phyloP scores from a whole-genome alignment of 768 basidiomycete species.

The Termitomyces sp. region DNA sequence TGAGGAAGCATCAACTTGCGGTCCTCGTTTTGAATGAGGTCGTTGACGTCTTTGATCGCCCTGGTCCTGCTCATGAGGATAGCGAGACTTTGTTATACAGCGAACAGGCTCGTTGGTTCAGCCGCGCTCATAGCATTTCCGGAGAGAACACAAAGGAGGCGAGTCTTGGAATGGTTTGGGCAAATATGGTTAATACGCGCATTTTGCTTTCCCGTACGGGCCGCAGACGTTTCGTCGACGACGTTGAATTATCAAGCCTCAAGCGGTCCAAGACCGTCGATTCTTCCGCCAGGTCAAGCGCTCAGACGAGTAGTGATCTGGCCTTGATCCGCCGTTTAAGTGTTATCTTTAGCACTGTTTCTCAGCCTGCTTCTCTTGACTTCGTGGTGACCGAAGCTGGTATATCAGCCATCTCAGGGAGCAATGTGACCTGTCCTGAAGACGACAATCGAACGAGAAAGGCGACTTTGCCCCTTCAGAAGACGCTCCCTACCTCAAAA shows the following conservation, averaged over 20 bases:
- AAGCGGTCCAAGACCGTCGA: slow-evolving; percentile 23
- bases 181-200: slow-evolving; percentile 84
- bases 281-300: not conserved
- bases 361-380: slow-evolving; percentile 55
- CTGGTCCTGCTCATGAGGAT: slow-evolving; percentile 12
- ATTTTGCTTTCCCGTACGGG: slow-evolving; percentile 79
- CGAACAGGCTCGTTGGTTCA: slow-evolving; percentile 75
- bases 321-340: slow-evolving; percentile 65
- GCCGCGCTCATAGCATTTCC: slow-evolving; percentile 50
- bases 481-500: not conserved
- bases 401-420: slow-evolving; percentile 29
- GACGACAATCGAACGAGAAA: slow-evolving; percentile 2
- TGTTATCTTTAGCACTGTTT: slow-evolving; percentile 71
- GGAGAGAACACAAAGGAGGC: slow-evolving; percentile 71
- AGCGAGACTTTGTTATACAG: slow-evolving; percentile 50
- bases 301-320: slow-evolving; percentile 25
- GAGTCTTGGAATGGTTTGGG: slow-evolving; percentile 85
- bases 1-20: slow-evolving; percentile 55
- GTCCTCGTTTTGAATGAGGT: slow-evolving; percentile 90
- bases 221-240: slow-evolving; percentile 51
- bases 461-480: not conserved
- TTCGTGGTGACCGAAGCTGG: slow-evolving; percentile 68
- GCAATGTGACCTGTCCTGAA: slow-evolving; percentile 2
- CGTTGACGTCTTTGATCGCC: slow-evolving; percentile 60
- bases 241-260: slow-evolving; percentile 14